Conservation (phyloP, 805 yeast genomes). For the Candida verbasci region DNA sequence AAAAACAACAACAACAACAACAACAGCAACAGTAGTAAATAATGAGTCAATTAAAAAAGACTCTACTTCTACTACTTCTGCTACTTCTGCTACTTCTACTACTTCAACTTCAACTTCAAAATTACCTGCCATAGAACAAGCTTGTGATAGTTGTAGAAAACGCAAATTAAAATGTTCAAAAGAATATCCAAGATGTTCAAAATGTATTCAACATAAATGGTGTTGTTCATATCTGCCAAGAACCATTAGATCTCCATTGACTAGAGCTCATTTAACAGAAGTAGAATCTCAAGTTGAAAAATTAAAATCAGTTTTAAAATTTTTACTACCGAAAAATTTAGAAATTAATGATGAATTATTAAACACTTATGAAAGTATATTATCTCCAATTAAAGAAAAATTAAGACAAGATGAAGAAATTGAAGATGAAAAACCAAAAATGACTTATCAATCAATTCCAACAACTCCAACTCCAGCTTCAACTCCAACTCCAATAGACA, state of each 20-base stretch:
- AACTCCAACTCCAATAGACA: neutral
- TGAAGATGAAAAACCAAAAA: too few species aligned
- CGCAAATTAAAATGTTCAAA: slow-evolving; percentile 80
- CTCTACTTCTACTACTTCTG: too few species aligned
- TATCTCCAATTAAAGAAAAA: slow-evolving; percentile 10
- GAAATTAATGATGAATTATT: slow-evolving; percentile 16
- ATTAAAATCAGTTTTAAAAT: slow-evolving; percentile 27
- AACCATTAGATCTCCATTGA: slow-evolving; percentile 72
- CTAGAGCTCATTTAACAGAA: slow-evolving; percentile 73
- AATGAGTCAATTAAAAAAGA: too few species aligned
- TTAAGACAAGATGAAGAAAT: too few species aligned
- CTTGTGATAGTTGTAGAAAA: slow-evolving; percentile 80
- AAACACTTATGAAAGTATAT: slow-evolving; percentile 12
- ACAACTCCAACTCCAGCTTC: neutral
- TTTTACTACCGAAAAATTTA: slow-evolving; percentile 23
- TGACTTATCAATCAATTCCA: too few species aligned
- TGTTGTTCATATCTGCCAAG: slow-evolving; percentile 76
- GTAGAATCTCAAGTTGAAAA: slow-evolving; percentile 51
- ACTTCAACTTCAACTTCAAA: neutral
- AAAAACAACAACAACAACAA: too few species aligned
- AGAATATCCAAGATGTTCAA: slow-evolving; percentile 69
- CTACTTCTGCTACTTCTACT: neutral
- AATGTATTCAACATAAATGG: slow-evolving; percentile 70
- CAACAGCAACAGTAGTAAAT: too few species aligned
- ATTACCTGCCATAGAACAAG: slow-evolving; percentile 45